Conservation (phyloP, 192 early-diverging fungal genomes). For the Coemansia nantahalensis region DNA sequence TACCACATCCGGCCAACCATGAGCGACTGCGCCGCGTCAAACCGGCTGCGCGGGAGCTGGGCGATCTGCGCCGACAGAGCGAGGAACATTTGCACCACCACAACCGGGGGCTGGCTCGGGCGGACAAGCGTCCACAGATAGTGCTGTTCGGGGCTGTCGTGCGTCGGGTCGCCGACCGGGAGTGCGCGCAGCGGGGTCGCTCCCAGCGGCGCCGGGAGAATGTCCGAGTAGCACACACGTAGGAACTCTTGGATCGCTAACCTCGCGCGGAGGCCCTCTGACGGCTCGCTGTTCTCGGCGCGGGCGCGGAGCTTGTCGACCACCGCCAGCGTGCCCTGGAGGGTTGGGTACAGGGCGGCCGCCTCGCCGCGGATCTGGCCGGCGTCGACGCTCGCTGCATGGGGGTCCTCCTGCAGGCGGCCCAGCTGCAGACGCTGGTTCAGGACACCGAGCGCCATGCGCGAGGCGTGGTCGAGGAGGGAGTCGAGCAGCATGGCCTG, state of each 20-base stretch:
- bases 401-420: conserved; percentile 14
- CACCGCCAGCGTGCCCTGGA: conserved; percentile 14
- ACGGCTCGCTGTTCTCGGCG: conserved; percentile 13
- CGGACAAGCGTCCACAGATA: conserved; percentile 37
- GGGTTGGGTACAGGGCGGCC: conserved; percentile 14
- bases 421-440: conserved; percentile 23
- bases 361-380: conserved; percentile 7
- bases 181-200: neutral
- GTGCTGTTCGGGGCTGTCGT: neutral
- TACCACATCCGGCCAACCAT: conserved; percentile 27
- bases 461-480: conserved; percentile 33
- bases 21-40: conserved; percentile 8
- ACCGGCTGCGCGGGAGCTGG: conserved; percentile 12
- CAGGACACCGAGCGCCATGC: conserved; percentile 21
- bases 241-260: conserved; percentile 23
- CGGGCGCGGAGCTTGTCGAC: conserved; percentile 21
- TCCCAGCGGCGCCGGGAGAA: conserved; percentile 5
- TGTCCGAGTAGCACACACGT: conserved; percentile 21
- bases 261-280: conserved; percentile 18
- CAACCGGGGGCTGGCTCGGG: conserved; percentile 14
- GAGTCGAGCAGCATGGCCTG: conserved; percentile 39
- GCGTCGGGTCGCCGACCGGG: neutral
- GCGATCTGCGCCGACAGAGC: conserved; percentile 29
- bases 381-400: neutral
- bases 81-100: conserved; percentile 31